These are phyloP conservation scores for Phytopythium delawarense DNA, from an alignment of 352 stramenopile species.

Conservation along the genomic window DNA sequence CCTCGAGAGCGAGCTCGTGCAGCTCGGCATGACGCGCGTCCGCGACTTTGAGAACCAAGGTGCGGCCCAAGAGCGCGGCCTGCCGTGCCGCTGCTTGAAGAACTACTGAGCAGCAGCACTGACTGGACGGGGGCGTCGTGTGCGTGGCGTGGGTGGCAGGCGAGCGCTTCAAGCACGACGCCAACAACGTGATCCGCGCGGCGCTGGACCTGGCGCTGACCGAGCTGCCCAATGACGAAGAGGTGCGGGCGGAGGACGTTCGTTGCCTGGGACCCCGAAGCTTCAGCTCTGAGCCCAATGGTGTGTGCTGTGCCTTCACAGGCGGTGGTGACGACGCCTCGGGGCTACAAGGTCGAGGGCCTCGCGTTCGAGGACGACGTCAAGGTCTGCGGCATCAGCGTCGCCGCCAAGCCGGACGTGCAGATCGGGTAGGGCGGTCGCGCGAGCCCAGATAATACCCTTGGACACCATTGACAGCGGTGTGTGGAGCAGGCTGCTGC, in stretches of 20 bases:
- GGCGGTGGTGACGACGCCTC: slow-evolving; percentile 72
- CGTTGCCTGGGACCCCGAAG: not conserved
- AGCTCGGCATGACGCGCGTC: slow-evolving; percentile 77
- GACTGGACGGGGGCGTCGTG: not conserved
- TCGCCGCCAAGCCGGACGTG: slow-evolving; percentile 42
- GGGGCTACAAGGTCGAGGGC: slow-evolving; percentile 66
- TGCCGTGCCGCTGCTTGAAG: too few species aligned
- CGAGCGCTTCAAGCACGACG: slow-evolving; percentile 65
- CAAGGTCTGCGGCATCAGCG: slow-evolving; percentile 69
- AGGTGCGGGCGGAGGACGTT: slow-evolving; percentile 20
- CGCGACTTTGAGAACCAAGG: slow-evolving; percentile 70
- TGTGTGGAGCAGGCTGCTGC: slow-evolving; percentile 26
- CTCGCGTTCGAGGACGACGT: slow-evolving; percentile 75
- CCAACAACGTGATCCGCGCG: slow-evolving; percentile 63
- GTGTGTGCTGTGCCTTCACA: slow-evolving; percentile 9
- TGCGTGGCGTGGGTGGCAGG: slow-evolving; percentile 16
- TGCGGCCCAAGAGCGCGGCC: slow-evolving; percentile 5
- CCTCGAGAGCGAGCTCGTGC: slow-evolving; percentile 80
- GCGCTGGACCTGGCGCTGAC: slow-evolving; percentile 70
- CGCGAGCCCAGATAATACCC: not conserved
- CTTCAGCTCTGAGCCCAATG: too few species aligned
- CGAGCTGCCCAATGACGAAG: slow-evolving; percentile 76
- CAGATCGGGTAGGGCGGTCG: slow-evolving; percentile 31
- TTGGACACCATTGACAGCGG: not conserved
- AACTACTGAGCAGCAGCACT: not conserved